Evolutionary conservation across 2,329 filamentous ascomycete genomes (phyloP).

Genomic region (Colletotrichum liriopes): DNA sequence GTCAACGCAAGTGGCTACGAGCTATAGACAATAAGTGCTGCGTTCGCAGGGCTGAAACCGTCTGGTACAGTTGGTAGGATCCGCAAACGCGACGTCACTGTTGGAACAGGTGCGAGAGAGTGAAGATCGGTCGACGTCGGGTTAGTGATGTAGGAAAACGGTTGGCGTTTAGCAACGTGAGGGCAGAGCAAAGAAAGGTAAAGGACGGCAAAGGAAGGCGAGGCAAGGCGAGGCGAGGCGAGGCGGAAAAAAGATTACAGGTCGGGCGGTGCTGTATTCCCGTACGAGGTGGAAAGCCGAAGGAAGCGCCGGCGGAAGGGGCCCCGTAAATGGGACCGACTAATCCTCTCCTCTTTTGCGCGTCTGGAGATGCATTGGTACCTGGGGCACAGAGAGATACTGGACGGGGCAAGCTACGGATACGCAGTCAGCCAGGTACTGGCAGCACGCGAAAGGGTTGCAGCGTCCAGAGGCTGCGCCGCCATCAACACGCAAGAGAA

Average conservation of each 20-base stretch:
- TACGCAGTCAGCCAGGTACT: not conserved
- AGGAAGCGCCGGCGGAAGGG: conserved; percentile 16
- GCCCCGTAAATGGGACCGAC: conserved; percentile 4
- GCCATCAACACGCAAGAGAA: conserved; percentile 34
- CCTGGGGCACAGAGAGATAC: not conserved
- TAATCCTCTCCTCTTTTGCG: conserved; percentile 12
- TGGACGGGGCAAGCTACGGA: not conserved
- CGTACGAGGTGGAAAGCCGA: conserved; percentile 11
- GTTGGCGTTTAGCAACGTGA: not conserved
- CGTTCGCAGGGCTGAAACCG: conserved; percentile 35
- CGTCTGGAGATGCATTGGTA: not conserved
- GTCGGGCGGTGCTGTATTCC: conserved; percentile 18
- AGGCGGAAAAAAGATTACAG: not conserved
- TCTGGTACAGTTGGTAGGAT: conserved; percentile 1
- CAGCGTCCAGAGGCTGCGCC: conserved; percentile 33
- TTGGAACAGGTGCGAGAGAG: not conserved
- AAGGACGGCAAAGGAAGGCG: no score
- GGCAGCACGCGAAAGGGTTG: conserved; percentile 7
- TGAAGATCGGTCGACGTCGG: not conserved
- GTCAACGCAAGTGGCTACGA: conserved; percentile 22
- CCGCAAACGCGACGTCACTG: conserved; percentile 26
- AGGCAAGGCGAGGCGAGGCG: not conserved
- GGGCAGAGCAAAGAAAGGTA: conserved; percentile 5
- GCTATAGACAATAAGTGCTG: conserved; percentile 13
- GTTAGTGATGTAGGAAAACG: not conserved